Base-by-base conservation (phyloP, 306 rosid genomes). In the Cucurbita argyrosperma region DNA sequence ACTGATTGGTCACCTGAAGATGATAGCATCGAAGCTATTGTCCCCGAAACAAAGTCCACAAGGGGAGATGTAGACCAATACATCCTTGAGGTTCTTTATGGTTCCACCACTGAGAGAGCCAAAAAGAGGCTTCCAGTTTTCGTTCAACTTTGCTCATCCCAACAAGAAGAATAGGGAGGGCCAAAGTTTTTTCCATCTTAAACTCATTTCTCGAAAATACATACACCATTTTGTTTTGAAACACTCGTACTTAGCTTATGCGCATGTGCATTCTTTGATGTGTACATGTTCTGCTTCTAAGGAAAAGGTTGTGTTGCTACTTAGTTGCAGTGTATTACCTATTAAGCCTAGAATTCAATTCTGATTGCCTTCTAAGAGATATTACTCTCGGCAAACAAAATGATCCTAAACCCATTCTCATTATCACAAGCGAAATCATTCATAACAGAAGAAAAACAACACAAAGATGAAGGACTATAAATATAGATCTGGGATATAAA, bases 1-100 rank as follows among this genome's bases (percentile, higher is more conserved):
- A 52, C 26, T 14, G 80, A 84, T 46, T 92, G 98, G 96, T 92
- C 88, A 46, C 96, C 92, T 18, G 64, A 78, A 77, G 98, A 90
- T 64, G 96, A 92, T 74, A 81, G 77, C 77, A 90, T 88, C 78
- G 80, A 75, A 74, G 38, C 80, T 66, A 66, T 59, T 23, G 81
- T 82, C 80, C 88, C 88, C 35, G 14, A 53, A 76, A 67, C 74
- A 71, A 50, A 59, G 66, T 71, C 72, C 76, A 75, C 83, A 45
- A 75, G 85, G 68, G 80, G 84, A 82, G 82, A 81, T 42, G 52
- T 87, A 23, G 73, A 85, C 54, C 66, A 75, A 5, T 13, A 85
- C 59, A 86, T 88, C 62, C 58, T 53, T 7, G n/a, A 26, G 7
- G 11, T 75, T 77, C 84, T 82, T 45, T 30, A 55, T 69, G 82